Evolutionary conservation across 306 rosid species (phyloP).

Genomic region (Hippophae rhamnoides): DNA sequence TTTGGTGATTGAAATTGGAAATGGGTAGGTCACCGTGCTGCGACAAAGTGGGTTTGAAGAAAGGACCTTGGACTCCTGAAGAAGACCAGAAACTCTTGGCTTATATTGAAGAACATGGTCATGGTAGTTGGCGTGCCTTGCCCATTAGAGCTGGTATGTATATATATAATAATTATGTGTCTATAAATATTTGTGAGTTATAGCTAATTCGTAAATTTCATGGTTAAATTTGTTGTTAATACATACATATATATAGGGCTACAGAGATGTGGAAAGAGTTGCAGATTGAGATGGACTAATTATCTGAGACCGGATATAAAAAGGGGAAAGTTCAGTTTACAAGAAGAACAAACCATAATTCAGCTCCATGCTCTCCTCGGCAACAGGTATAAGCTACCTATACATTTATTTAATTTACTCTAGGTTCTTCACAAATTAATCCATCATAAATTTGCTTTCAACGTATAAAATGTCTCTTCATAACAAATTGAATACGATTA

Average conservation of each 20-base stretch:
- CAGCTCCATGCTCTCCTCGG: constrained; percentile 98
- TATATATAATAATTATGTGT: not conserved
- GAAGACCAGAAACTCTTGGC: constrained; percentile 98
- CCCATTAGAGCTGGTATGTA: constrained; percentile 80
- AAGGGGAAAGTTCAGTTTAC: constrained; percentile 96
- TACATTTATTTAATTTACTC: not conserved
- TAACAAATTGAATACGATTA: too few relatives aligned
- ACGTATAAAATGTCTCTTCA: too few relatives aligned
- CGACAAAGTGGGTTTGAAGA: constrained; percentile 95
- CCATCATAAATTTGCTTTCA: too few relatives aligned
- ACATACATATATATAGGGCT: constrained; percentile 40
- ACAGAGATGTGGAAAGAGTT: constrained; percentile 97
- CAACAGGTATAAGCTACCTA: constrained; percentile 51
- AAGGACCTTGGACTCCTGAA: constrained; percentile 99
- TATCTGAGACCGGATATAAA: constrained; percentile 95
- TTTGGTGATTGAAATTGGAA: constrained; percentile 17
- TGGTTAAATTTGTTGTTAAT: not conserved
- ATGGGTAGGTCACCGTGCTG: constrained; percentile 99
- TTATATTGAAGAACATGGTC: constrained; percentile 92
- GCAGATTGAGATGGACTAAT: constrained; percentile 96
- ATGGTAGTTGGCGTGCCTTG: constrained; percentile 99
- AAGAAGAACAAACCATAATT: constrained; percentile 98
- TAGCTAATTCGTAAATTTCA: not conserved
- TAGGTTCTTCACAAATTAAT: not conserved
- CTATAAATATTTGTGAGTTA: not conserved